These are phyloP conservation scores for Eleusine coracana DNA, from an alignment of 176 grass and related monocot species.

Conservation along the genomic window DNA sequence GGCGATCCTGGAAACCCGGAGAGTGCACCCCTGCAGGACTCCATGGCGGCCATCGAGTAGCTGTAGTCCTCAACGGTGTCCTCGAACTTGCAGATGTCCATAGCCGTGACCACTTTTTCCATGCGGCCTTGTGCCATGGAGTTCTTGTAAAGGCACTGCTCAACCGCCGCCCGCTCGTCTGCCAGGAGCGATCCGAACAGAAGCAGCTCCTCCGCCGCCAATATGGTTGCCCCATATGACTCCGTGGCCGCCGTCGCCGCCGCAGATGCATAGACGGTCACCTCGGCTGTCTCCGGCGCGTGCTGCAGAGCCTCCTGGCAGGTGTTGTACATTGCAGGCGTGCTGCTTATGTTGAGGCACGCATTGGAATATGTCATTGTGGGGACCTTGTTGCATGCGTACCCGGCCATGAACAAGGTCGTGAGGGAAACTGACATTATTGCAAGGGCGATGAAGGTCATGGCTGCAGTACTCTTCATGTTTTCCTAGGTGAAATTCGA, in stretches of 20 bases:
- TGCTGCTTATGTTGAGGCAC: not conserved
- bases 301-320: constrained; percentile 13
- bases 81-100: not conserved
- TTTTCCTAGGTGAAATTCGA: not conserved
- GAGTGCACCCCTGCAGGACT: not conserved
- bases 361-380: not conserved
- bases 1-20: not conserved
- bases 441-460: not conserved
- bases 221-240: not conserved
- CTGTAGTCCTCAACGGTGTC: not conserved
- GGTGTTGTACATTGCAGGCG: not conserved
- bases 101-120: not conserved
- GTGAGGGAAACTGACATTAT: not conserved
- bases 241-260: too few relatives aligned
- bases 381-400: not conserved
- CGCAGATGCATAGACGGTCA: not conserved
- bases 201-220: not conserved
- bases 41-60: not conserved
- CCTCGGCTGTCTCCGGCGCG: not conserved
- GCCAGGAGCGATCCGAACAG: not conserved
- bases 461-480: not conserved
- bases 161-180: not conserved
- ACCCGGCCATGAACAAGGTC: not conserved
- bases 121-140: not conserved
- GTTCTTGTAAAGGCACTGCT: not conserved